Conservation (phyloP, 345 rosid species). For the Lumnitzera littorea region DNA sequence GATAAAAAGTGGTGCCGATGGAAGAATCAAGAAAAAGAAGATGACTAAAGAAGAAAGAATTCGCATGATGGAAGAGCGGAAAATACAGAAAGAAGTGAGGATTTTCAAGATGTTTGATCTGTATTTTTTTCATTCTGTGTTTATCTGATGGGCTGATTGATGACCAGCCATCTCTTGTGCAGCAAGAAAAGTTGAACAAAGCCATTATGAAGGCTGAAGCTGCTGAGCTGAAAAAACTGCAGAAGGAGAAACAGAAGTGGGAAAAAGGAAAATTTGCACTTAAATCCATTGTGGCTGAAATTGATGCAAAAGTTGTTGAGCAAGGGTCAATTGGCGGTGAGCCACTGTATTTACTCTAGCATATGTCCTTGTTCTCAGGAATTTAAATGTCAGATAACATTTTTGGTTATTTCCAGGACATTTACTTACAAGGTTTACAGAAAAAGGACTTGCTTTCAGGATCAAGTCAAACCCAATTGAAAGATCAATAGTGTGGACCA, state of each 20-base stretch:
- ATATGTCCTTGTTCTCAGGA: not conserved
- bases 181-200: conserved; percentile 78
- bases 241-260: conserved; percentile 82
- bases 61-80: conserved; percentile 61
- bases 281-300: conserved; percentile 74
- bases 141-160: not conserved
- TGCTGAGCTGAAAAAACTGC: conserved; percentile 61
- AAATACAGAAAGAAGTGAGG: conserved; percentile 63
- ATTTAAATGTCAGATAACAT: not conserved
- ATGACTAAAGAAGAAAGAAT: conserved; percentile 45
- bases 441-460: conserved; percentile 65
- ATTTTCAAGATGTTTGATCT: not conserved
- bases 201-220: conserved; percentile 79
- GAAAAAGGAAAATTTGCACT: conserved; percentile 80
- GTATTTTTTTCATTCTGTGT: conserved; percentile 4
- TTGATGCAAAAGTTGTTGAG: conserved; percentile 80
- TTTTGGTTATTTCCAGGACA: conserved; percentile 40
- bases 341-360: not conserved
- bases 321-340: conserved; percentile 75
- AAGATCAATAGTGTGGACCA: conserved; percentile 82
- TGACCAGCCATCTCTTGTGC: conserved; percentile 22
- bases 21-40: conserved; percentile 23
- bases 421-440: conserved; percentile 75
- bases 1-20: conserved; percentile 15
- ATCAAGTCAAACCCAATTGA: conserved; percentile 69